Conservation (phyloP, 352 stramenopile species). For the Stramenopiles sp. region DNA sequence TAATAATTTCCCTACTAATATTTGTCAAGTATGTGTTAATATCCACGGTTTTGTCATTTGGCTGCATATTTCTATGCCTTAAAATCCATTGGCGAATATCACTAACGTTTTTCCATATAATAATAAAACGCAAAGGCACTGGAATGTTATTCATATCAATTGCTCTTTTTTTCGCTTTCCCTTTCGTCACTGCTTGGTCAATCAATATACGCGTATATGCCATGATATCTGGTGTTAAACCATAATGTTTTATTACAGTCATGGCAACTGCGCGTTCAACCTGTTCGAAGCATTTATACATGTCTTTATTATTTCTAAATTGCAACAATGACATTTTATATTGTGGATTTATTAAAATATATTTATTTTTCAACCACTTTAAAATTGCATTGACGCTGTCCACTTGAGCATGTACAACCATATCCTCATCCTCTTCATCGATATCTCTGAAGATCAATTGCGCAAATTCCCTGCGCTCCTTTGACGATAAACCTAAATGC, state of each 20-base stretch:
- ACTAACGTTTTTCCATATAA: too few species aligned
- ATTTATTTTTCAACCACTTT: constrained; percentile 31
- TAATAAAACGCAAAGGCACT: neutral
- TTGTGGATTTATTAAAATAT: constrained; percentile 29
- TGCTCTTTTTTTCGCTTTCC: too few species aligned
- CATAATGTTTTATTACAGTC: neutral
- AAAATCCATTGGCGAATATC: too few species aligned
- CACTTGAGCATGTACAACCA: too few species aligned
- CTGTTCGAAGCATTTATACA: neutral
- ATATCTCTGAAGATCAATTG: neutral
- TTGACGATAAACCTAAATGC: neutral
- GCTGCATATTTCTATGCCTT: too few species aligned
- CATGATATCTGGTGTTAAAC: neutral
- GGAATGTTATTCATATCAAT: neutral
- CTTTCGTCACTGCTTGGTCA: neutral
- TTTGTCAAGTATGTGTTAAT: too few species aligned
- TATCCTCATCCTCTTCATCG: too few species aligned
- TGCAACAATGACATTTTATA: constrained; percentile 45
- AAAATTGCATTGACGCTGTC: constrained; percentile 24
- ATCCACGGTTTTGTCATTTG: too few species aligned
- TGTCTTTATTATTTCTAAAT: neutral
- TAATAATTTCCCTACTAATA: too few species aligned
- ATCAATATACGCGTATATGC: neutral
- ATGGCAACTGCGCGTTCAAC: neutral
- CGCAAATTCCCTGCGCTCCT: neutral